Evolutionary conservation across 2,329 filamentous ascomycete species (phyloP).

Genomic region (Incumbomyces delicatus): DNA sequence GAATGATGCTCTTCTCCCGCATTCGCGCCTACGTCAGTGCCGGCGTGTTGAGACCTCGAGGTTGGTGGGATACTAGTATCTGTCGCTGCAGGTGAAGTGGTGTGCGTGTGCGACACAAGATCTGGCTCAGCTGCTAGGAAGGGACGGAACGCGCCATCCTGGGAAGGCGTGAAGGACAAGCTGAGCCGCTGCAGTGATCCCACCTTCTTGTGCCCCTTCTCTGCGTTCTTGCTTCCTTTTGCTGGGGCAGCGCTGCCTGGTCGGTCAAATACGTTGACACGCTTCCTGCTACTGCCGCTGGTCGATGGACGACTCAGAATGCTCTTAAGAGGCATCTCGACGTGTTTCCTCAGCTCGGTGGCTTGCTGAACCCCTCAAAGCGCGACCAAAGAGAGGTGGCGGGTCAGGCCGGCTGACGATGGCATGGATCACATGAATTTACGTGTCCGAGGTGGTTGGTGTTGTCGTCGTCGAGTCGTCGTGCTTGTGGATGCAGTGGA

Average conservation of each 20-base stretch:
- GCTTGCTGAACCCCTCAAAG: neutral
- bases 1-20: neutral
- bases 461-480: no score
- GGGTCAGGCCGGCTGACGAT: conserved; percentile 6
- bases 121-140: conserved; percentile 13
- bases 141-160: conserved; percentile 12
- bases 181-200: conserved; percentile 17
- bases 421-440: neutral
- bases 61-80: no score
- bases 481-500: no score
- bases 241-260: neutral
- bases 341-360: neutral
- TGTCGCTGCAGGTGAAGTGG: no score
- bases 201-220: conserved; percentile 9
- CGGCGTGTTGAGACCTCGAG: no score
- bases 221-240: neutral
- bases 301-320: conserved; percentile 3
- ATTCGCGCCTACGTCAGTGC: no score
- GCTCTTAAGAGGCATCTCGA: neutral
- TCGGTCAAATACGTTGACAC: neutral
- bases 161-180: conserved; percentile 14
- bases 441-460: no score
- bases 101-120: conserved; percentile 1
- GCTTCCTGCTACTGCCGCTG: neutral
- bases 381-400: neutral